These are phyloP conservation scores for Austroboletus niveus DNA, from an alignment of 1,284 basidiomycete genomes.

Conservation along the genomic window DNA sequence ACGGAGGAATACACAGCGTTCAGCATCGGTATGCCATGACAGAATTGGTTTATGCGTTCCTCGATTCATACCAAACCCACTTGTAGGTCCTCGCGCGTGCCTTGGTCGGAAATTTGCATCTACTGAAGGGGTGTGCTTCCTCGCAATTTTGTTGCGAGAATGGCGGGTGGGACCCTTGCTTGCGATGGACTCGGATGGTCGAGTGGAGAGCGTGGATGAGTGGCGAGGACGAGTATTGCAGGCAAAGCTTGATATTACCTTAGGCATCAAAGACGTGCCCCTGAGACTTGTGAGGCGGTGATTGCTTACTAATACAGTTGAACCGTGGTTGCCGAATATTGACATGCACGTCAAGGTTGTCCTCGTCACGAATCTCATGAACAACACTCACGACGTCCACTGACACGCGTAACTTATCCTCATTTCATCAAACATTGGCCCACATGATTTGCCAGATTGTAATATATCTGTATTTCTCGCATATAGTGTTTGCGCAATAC, in stretches of 20 bases:
- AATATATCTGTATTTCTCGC: conserved; percentile 13
- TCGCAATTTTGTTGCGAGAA: conserved; percentile 49
- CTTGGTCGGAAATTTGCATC: conserved; percentile 55
- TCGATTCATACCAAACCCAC: background rate
- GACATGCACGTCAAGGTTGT: conserved; percentile 6
- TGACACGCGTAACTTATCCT: conserved; percentile 15
- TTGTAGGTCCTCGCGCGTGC: conserved; percentile 48
- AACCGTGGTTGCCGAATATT: background rate
- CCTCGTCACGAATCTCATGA: conserved; percentile 15
- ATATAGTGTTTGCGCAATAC: conserved; percentile 23
- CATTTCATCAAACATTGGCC: background rate
- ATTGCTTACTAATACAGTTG: background rate
- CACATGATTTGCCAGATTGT: conserved; percentile 8
- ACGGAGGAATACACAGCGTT: conserved; percentile 45
- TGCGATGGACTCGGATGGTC: conserved; percentile 8
- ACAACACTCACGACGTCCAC: conserved; percentile 13
- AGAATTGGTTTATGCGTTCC: background rate
- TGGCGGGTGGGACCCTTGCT: conserved; percentile 48
- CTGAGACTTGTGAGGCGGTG: conserved; percentile 37
- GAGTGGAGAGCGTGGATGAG: conserved; percentile 39
- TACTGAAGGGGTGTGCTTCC: conserved; percentile 50
- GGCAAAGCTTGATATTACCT: conserved; percentile 37
- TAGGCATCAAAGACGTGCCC: conserved; percentile 42
- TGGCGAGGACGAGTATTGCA: conserved; percentile 47
- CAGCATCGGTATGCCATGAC: conserved; percentile 38